Conservation (phyloP, 495 filamentous ascomycete genomes). For the Achaetomiella virescens region DNA sequence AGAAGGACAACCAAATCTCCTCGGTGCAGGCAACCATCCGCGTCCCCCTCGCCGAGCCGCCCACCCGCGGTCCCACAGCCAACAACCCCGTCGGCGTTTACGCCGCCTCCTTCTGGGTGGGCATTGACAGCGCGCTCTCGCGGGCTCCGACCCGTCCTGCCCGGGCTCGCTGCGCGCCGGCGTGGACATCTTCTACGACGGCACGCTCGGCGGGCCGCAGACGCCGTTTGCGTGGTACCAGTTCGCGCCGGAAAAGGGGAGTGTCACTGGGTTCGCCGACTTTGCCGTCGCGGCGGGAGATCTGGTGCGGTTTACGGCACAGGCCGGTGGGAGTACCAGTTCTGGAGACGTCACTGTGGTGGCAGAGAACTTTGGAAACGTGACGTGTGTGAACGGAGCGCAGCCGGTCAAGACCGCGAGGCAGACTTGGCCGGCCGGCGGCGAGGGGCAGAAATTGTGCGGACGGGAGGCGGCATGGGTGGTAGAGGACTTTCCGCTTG, state of each 20-base stretch:
- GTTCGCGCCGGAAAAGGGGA: background rate
- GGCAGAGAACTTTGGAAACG: slow-evolving; percentile 23
- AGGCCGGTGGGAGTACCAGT: slow-evolving; percentile 1
- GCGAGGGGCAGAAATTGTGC: slow-evolving; percentile 7
- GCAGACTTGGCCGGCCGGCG: background rate
- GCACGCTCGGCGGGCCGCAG: slow-evolving; percentile 10
- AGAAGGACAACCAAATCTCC: slow-evolving; percentile 2
- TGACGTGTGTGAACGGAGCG: background rate
- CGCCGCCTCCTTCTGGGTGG: slow-evolving; percentile 26
- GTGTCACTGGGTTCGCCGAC: slow-evolving; percentile 8
- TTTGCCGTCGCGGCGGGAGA: slow-evolving; percentile 18
- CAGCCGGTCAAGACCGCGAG: background rate
- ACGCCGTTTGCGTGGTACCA: slow-evolving; percentile 24
- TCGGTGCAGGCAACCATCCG: slow-evolving; percentile 13
- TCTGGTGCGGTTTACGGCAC: slow-evolving; percentile 9
- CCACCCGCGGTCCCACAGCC: slow-evolving; percentile 20
- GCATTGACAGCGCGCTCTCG: slow-evolving; percentile 16
- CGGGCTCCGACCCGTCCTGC: background rate
- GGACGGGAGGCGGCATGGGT: slow-evolving; percentile 20
- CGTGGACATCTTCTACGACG: slow-evolving; percentile 26
- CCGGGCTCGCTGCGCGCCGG: slow-evolving; percentile 20
- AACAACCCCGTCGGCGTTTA: slow-evolving; percentile 15
- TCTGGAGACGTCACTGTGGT: background rate
- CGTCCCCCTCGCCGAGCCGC: slow-evolving; percentile 17
- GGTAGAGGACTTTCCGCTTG: slow-evolving; percentile 26